These are phyloP conservation scores for Fusarium incarnatum DNA, from an alignment of 2,329 filamentous ascomycete genomes.

Conservation along the genomic window DNA sequence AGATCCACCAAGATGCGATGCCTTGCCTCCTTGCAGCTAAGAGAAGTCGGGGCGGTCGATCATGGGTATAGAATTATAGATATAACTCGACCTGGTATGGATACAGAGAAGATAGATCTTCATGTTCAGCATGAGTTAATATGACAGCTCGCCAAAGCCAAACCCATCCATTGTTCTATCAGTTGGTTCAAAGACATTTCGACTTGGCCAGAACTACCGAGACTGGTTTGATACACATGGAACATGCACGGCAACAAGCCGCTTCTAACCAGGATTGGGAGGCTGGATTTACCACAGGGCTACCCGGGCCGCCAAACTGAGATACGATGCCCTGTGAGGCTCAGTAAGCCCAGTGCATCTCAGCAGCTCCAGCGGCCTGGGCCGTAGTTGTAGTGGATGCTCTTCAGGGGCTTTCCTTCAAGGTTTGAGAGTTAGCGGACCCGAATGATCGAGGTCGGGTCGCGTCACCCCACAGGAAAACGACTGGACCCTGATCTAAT, in stretches of 20 bases:
- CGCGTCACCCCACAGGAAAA: conserved; percentile 36
- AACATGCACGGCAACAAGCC: conserved; percentile 31
- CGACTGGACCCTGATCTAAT: conserved; percentile 35
- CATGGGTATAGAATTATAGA: conserved; percentile 20
- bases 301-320: conserved; percentile 14
- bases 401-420: conserved; percentile 34
- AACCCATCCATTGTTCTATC: background rate
- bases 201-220: conserved; percentile 27
- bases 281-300: conserved; percentile 23
- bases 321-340: conserved; percentile 27
- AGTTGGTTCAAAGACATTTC: conserved; percentile 18
- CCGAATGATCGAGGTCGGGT: conserved; percentile 16
- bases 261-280: conserved; percentile 23
- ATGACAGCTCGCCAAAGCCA: background rate
- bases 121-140: background rate
- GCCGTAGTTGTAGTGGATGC: conserved; percentile 27
- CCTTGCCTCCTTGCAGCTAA: conserved; percentile 37
- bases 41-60: conserved; percentile 31
- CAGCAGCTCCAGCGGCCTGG: conserved; percentile 27
- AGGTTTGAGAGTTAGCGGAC: conserved; percentile 13
- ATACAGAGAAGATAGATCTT: background rate
- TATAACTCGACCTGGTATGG: conserved; percentile 8
- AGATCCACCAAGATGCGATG: conserved; percentile 35
- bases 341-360: conserved; percentile 28
- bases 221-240: conserved; percentile 34